These are phyloP conservation scores for Metarhizium brunneum DNA, from an alignment of 2,329 filamentous ascomycete genomes.

Conservation along the genomic window DNA sequence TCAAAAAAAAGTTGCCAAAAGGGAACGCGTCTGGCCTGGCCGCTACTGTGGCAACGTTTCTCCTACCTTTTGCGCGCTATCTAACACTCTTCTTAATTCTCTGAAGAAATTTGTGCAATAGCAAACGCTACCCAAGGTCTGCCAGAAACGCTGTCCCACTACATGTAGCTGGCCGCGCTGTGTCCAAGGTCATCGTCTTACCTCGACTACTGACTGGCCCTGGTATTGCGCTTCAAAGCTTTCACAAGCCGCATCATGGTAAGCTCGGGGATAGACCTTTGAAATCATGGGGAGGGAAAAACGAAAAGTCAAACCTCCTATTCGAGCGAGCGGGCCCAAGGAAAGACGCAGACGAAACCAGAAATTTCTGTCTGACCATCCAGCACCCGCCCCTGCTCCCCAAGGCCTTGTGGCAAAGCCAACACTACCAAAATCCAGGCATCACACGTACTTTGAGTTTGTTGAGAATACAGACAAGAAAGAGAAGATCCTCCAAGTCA, in stretches of 20 bases:
- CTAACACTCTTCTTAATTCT: neutral
- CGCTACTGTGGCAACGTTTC: neutral
- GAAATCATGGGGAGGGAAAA: slow-evolving; percentile 26
- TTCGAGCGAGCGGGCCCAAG: slow-evolving; percentile 23
- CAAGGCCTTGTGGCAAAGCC: slow-evolving; percentile 28
- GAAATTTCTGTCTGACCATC: slow-evolving; percentile 22
- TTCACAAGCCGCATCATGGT: slow-evolving; percentile 2
- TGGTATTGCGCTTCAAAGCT: neutral
- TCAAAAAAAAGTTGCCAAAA: neutral
- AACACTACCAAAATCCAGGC: slow-evolving; percentile 37
- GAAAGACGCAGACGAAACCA: slow-evolving; percentile 25
- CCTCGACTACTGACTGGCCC: neutral
- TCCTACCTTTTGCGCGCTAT: neutral
- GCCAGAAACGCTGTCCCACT: neutral
- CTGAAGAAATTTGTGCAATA: neutral
- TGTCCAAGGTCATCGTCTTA: neutral
- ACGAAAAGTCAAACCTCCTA: slow-evolving; percentile 15
- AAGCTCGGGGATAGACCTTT: slow-evolving; percentile 1
- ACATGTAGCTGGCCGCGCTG: neutral
- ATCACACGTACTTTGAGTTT: slow-evolving; percentile 55
- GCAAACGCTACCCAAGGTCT: neutral
- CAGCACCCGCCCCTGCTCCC: slow-evolving; percentile 25
- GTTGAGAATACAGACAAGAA: slow-evolving; percentile 56
- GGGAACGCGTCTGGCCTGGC: neutral
- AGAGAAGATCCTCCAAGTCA: slow-evolving; percentile 53